These are phyloP conservation scores for Phylloporus sp. DNA, from an alignment of 768 basidiomycete genomes.

Conservation along the genomic window DNA sequence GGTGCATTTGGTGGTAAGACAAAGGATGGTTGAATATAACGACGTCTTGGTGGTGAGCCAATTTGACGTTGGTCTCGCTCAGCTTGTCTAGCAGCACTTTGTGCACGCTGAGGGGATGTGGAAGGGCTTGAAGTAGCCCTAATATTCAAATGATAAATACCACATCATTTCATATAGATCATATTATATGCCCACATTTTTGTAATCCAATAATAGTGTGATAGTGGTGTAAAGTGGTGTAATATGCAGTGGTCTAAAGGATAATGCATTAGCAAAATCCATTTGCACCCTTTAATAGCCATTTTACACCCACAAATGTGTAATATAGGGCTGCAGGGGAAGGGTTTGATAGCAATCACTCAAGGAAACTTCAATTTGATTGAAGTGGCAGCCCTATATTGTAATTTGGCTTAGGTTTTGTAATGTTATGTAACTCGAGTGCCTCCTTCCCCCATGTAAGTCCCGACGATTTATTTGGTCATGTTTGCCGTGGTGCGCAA, in stretches of 20 bases:
- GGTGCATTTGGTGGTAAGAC: neutral
- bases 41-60: neutral
- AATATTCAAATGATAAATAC: neutral
- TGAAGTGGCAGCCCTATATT: neutral
- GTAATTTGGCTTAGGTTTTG: too few species aligned
- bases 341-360: neutral
- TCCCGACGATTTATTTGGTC: slow-evolving; percentile 3
- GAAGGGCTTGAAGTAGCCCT: neutral
- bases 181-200: too few species aligned
- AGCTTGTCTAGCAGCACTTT: neutral
- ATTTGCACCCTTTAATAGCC: too few species aligned
- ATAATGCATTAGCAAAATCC: too few species aligned
- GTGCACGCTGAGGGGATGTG: neutral
- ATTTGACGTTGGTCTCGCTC: neutral
- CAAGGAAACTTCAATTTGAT: neutral
- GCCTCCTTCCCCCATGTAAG: neutral
- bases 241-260: too few species aligned
- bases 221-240: too few species aligned
- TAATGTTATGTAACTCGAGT: neutral
- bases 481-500: neutral
- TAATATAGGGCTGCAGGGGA: neutral
- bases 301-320: neutral
- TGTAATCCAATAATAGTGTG: too few species aligned
- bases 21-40: accelerated
- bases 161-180: too few species aligned